These are phyloP conservation scores for Podaxis mareebaensis DNA, from an alignment of 768 basidiomycete species.

Conservation along the genomic window DNA sequence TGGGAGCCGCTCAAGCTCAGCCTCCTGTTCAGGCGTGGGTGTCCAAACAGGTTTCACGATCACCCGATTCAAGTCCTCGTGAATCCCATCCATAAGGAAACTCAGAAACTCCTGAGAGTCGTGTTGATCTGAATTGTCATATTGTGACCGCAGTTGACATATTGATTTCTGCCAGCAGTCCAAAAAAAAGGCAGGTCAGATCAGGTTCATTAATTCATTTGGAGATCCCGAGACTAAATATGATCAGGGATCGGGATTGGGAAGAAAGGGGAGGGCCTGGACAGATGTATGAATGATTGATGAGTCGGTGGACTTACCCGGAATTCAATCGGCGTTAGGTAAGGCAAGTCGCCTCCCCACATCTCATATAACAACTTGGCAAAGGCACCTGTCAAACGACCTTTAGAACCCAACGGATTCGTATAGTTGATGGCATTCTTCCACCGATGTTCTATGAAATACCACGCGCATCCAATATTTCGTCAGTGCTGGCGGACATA, in stretches of 20 bases:
- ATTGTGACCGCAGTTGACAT: conserved; percentile 64
- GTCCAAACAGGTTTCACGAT: conserved; percentile 67
- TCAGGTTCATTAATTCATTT: neutral
- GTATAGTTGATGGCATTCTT: conserved; percentile 78
- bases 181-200: neutral
- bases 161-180: conserved; percentile 34
- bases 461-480: conserved; percentile 3
- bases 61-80: conserved; percentile 86
- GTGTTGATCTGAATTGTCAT: conserved; percentile 87
- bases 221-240: neutral
- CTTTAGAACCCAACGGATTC: conserved; percentile 88
- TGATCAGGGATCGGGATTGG: neutral
- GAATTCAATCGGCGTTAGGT: conserved; percentile 80
- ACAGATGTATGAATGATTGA: neutral
- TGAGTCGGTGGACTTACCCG: conserved; percentile 53
- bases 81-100: conserved; percentile 89
- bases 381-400: conserved; percentile 78
- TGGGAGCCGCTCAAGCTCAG: conserved; percentile 83
- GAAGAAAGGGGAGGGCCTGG: neutral
- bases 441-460: conserved; percentile 70
- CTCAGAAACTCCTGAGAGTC: conserved; percentile 97
- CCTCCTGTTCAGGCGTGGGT: conserved; percentile 78
- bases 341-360: conserved; percentile 85
- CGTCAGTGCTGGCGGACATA: neutral
- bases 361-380: conserved; percentile 81